These are phyloP conservation scores for Metarhizium brunneum DNA, from an alignment of 2,329 filamentous ascomycete genomes.

Conservation along the genomic window DNA sequence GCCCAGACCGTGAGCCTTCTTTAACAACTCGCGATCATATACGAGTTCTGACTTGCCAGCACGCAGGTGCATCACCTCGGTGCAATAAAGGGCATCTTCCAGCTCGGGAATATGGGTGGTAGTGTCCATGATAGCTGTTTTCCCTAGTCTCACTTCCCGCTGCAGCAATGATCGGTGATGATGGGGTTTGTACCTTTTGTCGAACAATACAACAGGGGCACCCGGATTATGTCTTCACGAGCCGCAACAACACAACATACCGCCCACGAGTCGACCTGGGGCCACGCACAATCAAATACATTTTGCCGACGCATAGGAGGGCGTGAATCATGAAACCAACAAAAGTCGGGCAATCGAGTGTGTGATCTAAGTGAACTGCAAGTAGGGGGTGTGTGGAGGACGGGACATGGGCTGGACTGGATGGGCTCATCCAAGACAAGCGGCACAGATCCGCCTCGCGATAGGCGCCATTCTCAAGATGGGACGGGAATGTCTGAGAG, in stretches of 20 bases:
- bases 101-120: constrained; percentile 25
- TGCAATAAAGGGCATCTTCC: constrained; percentile 28
- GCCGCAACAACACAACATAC: neutral
- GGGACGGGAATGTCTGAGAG: constrained; percentile 2
- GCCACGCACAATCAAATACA: constrained; percentile 2
- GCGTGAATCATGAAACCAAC: neutral
- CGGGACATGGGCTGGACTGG: neutral
- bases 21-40: constrained; percentile 27
- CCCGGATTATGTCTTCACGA: neutral
- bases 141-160: neutral
- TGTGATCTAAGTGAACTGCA: neutral
- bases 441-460: constrained; percentile 5
- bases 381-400: neutral
- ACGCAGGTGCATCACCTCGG: constrained; percentile 28
- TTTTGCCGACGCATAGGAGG: neutral
- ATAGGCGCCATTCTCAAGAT: neutral
- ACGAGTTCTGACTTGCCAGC: constrained; percentile 26
- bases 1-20: constrained; percentile 25
- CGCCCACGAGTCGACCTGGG: neutral
- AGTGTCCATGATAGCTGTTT: constrained; percentile 5
- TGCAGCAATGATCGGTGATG: neutral
- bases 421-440: constrained; percentile 5
- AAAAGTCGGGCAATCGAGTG: neutral
- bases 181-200: neutral
- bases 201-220: neutral